Conservation (phyloP, 768 basidiomycete genomes). For the Leccinum incarnatum region DNA sequence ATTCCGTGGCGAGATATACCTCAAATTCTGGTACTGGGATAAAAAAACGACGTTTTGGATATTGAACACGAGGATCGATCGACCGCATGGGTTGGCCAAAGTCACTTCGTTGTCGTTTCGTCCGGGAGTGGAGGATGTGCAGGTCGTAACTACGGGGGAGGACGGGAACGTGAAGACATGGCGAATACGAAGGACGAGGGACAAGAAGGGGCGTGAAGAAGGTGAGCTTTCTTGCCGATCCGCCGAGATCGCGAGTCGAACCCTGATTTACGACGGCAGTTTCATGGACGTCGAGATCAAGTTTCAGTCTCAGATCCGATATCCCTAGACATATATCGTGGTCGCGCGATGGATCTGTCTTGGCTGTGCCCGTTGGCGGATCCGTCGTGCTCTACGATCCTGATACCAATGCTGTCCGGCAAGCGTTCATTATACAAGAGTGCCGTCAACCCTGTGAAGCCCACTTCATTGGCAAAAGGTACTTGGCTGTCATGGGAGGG, state of each 20-base stretch:
- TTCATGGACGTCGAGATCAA: conserved; percentile 80
- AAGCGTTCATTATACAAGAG: conserved; percentile 58
- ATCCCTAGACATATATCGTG: conserved; percentile 66
- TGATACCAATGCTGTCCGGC: conserved; percentile 53
- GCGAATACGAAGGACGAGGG: conserved; percentile 52
- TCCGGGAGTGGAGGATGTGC: conserved; percentile 38
- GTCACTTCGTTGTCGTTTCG: conserved; percentile 72
- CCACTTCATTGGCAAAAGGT: conserved; percentile 67
- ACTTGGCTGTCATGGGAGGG: conserved; percentile 53
- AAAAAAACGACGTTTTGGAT: conserved; percentile 57
- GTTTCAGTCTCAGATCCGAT: conserved; percentile 65
- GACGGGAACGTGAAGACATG: conserved; percentile 82
- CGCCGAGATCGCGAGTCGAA: not conserved
- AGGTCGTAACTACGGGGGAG: conserved; percentile 70
- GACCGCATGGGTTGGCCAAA: conserved; percentile 69
- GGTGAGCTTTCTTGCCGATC: conserved; percentile 37
- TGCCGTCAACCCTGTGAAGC: conserved; percentile 43
- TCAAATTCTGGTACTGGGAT: conserved; percentile 93
- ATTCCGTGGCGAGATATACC: conserved; percentile 66
- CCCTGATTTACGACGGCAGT: conserved; percentile 16
- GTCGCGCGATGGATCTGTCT: conserved; percentile 83
- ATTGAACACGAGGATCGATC: conserved; percentile 87
- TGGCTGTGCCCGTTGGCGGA: conserved; percentile 68
- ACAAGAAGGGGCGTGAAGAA: conserved; percentile 48
- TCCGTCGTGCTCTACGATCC: conserved; percentile 77